Evolutionary conservation across 495 filamentous ascomycete species (phyloP).

Genomic region (Podospora tetraspora): DNA sequence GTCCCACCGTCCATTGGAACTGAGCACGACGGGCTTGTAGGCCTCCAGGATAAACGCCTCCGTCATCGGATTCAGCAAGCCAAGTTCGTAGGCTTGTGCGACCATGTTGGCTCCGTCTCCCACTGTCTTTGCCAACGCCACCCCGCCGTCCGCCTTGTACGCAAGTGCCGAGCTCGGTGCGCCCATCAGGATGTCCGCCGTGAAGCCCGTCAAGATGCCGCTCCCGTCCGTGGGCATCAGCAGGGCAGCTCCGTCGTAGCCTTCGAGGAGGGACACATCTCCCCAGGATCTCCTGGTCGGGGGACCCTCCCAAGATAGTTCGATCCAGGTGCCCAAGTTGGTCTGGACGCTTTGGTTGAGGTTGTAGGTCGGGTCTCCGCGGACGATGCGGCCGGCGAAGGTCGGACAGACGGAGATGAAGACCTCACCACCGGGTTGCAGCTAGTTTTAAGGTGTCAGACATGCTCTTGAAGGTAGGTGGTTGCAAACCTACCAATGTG

Average conservation of each 20-base stretch:
- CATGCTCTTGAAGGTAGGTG: neutral
- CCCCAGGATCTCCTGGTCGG: constrained; percentile 30
- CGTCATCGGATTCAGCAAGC: constrained; percentile 10
- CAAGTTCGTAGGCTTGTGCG: constrained; percentile 28
- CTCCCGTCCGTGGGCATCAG: constrained; percentile 33
- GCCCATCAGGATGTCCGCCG: constrained; percentile 25
- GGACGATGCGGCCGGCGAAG: constrained; percentile 22
- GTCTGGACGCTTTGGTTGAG: constrained; percentile 15
- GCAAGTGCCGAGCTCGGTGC: constrained; percentile 29
- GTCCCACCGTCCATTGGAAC: constrained; percentile 18
- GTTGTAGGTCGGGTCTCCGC: constrained; percentile 16
- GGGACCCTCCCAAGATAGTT: constrained; percentile 29
- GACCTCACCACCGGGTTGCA: constrained; percentile 16
- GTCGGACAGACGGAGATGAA: constrained; percentile 22
- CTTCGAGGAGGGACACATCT: constrained; percentile 36
- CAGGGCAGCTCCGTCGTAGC: constrained; percentile 37
- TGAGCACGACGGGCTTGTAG: constrained; percentile 16
- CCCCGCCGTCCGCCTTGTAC: constrained; percentile 26
- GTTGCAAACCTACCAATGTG: constrained; percentile 11
- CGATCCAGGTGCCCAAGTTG: constrained; percentile 28
- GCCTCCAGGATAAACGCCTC: constrained; percentile 16
- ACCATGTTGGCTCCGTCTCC: constrained; percentile 32
- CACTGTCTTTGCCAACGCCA: constrained; percentile 30
- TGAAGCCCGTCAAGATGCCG: constrained; percentile 26
- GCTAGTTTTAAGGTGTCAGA: constrained; percentile 1